phyloP scores from a whole-genome alignment of 139 green algal genomes.

The Chlamydomonas eustigma region DNA sequence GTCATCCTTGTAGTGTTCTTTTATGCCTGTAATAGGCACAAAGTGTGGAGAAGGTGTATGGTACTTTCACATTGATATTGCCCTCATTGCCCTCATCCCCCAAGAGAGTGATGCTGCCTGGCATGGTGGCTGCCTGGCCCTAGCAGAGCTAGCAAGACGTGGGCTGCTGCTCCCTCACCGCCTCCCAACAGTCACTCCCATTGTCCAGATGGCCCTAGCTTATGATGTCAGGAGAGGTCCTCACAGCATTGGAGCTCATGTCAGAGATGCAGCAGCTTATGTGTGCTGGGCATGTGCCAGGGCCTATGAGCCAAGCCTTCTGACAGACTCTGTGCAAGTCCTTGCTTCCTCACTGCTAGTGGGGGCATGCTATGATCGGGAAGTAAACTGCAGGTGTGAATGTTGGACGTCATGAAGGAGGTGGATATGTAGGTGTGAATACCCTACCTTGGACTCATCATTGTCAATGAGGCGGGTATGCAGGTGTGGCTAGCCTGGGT shows the following conservation, averaged over 20 bases:
- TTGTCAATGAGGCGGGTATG: no score
- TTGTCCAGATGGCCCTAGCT: conserved; percentile 55
- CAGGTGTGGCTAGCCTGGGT: no score
- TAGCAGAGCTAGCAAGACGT: conserved; percentile 90
- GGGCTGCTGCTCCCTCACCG: conserved; percentile 79
- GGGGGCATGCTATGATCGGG: conserved; percentile 84
- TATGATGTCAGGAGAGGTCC: conserved; percentile 89
- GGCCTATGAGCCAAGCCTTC: conserved; percentile 67
- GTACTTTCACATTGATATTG: no score
- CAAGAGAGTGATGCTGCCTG: conserved; percentile 73
- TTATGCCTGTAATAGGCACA: no score
- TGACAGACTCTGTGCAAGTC: conserved; percentile 36
- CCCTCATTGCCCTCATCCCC: neutral
- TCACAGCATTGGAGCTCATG: conserved; percentile 87
- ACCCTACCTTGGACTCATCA: no score
- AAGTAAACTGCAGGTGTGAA: conserved; percentile 80
- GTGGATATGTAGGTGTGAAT: no score
- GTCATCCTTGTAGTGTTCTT: no score
- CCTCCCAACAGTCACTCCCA: conserved; percentile 47
- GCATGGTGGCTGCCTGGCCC: conserved; percentile 93
- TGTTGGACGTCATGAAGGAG: no score
- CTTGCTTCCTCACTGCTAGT: conserved; percentile 82
- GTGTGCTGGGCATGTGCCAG: conserved; percentile 92
- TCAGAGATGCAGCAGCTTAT: conserved; percentile 93
- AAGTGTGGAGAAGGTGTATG: no score